phyloP scores from a whole-genome alignment of 73 alveolate species.

The Blepharisma japonicum region DNA sequence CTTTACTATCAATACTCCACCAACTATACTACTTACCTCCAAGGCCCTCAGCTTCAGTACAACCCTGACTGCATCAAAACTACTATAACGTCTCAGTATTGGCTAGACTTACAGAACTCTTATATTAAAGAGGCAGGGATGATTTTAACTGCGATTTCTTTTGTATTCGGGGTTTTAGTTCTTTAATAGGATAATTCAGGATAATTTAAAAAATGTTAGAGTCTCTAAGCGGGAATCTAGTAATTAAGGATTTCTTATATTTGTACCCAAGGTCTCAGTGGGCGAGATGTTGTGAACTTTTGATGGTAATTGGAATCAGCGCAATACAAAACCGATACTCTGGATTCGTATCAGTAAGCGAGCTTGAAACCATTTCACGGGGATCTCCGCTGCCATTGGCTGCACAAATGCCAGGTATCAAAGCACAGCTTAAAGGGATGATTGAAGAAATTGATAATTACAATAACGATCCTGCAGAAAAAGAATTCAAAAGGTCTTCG shows the following conservation, averaged over 20 bases:
- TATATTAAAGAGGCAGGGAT: no score
- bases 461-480: slow-evolving; percentile 3
- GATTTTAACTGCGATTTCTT: no score
- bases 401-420: slow-evolving; percentile 9
- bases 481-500: not conserved
- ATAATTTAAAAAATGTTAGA: no score
- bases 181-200: no score
- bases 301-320: not conserved
- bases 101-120: no score
- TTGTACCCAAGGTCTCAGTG: slow-evolving; percentile 23
- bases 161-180: no score
- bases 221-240: not conserved
- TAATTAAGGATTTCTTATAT: not conserved
- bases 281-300: not conserved
- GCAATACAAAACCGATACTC: not conserved
- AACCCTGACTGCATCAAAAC: no score
- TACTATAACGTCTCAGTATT: no score
- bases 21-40: no score
- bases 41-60: no score
- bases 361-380: not conserved
- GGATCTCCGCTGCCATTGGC: slow-evolving; percentile 8
- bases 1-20: no score
- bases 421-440: not conserved
- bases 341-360: not conserved
- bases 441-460: not conserved